Evolutionary conservation across 495 filamentous ascomycete species (phyloP).

Genomic region (Jackrogersella minutella): DNA sequence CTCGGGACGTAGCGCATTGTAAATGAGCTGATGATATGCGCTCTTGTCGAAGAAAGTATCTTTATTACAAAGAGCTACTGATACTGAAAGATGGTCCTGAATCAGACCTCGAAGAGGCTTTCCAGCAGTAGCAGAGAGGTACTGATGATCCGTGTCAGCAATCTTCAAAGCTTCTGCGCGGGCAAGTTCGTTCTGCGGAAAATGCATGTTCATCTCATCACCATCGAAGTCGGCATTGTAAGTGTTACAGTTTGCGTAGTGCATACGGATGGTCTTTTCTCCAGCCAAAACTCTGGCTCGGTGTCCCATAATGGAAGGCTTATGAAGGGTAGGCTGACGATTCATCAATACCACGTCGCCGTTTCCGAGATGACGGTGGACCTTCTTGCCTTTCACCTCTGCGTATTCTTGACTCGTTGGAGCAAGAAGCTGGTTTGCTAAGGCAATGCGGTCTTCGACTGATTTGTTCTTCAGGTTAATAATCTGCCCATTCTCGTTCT

Average conservation of each 20-base stretch:
- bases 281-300: slow-evolving; percentile 89
- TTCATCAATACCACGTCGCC: slow-evolving; percentile 99
- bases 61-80: slow-evolving; percentile 85
- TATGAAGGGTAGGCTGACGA: slow-evolving; percentile 98
- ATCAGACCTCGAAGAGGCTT: slow-evolving; percentile 96
- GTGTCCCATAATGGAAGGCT: slow-evolving; percentile 99
- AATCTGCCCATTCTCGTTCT: slow-evolving; percentile 93
- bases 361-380: slow-evolving; percentile 93
- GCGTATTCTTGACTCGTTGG: slow-evolving; percentile 78
- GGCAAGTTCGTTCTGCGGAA: slow-evolving; percentile 96
- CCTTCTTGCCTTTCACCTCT: slow-evolving; percentile 90
- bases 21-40: slow-evolving; percentile 92
- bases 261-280: slow-evolving; percentile 98
- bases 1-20: slow-evolving; percentile 88
- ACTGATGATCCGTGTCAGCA: slow-evolving; percentile 97
- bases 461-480: slow-evolving; percentile 87
- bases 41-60: slow-evolving; percentile 91
- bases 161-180: slow-evolving; percentile 89
- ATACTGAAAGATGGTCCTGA: slow-evolving; percentile 97
- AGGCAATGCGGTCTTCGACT: slow-evolving; percentile 79
- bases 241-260: slow-evolving; percentile 99
- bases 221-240: slow-evolving; percentile 99
- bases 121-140: slow-evolving; percentile 91
- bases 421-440: slow-evolving; percentile 93
- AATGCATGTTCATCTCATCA: slow-evolving; percentile 99